These are phyloP conservation scores for Aspergillus conjunctus DNA, from an alignment of 495 filamentous ascomycete genomes.

Conservation along the genomic window DNA sequence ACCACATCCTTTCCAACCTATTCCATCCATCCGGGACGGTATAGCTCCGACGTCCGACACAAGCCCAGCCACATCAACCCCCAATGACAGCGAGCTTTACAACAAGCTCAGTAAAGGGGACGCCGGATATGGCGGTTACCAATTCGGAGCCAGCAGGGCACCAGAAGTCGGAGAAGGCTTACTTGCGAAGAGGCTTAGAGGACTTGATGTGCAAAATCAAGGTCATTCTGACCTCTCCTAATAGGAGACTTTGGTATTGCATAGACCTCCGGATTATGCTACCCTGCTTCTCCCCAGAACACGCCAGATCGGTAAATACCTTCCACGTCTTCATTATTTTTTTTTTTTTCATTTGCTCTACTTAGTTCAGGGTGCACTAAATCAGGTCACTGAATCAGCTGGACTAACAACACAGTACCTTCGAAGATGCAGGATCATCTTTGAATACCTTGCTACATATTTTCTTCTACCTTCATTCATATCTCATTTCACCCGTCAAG, in stretches of 20 bases:
- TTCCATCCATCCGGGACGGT: conserved; percentile 29
- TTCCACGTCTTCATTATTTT: conserved; percentile 4
- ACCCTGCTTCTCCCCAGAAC: not conserved
- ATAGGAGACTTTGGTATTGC: not conserved
- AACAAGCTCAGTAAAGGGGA: conserved; percentile 70
- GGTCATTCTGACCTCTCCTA: conserved; percentile 12
- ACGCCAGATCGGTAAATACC: conserved; percentile 6
- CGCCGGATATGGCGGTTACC: conserved; percentile 63
- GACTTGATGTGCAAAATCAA: conserved; percentile 48
- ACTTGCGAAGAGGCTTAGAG: conserved; percentile 55
- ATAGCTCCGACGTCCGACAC: conserved; percentile 24
- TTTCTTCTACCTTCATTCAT: not conserved
- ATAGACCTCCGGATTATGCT: not conserved
- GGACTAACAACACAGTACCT: conserved; percentile 7
- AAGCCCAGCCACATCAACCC: conserved; percentile 1
- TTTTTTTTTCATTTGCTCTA: conserved; percentile 5
- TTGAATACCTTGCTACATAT: not conserved
- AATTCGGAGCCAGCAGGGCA: conserved; percentile 43
- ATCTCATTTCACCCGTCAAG: not conserved
- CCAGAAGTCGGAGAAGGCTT: conserved; percentile 55
- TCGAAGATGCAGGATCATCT: conserved; percentile 16
- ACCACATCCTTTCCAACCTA: conserved; percentile 28
- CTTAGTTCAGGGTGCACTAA: not conserved
- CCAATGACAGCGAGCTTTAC: conserved; percentile 45
- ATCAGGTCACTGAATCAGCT: not conserved